Evolutionary conservation across 1,284 basidiomycete species (phyloP), one percentile per base, ranked within the genome.

Genomic region (Cryptococcus wingfieldii): DNA sequence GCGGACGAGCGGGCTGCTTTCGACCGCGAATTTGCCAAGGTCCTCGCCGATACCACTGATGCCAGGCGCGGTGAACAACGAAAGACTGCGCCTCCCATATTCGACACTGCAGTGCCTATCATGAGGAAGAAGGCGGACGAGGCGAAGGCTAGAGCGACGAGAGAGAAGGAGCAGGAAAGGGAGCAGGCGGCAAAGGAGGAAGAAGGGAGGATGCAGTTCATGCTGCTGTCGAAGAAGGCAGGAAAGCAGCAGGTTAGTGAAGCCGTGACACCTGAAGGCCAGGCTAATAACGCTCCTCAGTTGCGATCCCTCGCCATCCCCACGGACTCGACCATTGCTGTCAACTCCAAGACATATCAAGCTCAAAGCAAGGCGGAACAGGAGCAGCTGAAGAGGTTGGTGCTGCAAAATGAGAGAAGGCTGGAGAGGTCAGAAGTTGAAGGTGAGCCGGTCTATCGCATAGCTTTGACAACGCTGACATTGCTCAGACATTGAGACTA

Each of bases 1-100:
- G 86, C 89, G 63, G 90, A 95, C 67, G 93, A 90, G 31, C 89
- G 95, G 48, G 88, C 86, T 6, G 95, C 95, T 45, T 98, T 99
- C 69, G 90, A 86, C 10, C 90, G 92, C 71, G 96, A 98, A 73
- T 83, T 99, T 27, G 92, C 95, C 1, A 95, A 90, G 78, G 87
- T 99, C 80, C 86, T 96, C 47, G 89, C 88, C 0, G 91, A 95
- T 65, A 88, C 83, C 7, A 88, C 89, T 42, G 81, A 85, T 10
- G 85, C 93, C 68, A 82, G 86, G n/a, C 79, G 89, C 55, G 90
- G 88, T 66, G 84, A 90, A 19, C 88, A 91, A 70, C 89, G 88
- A 75, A 90, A 87, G 75, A 86, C 87, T 0, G 88, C 88, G 0
- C 80, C 86, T 25, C 86, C 87, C 1, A 81, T 91, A 53, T 91